These are phyloP conservation scores for Avena eriantha DNA, from an alignment of 176 grass and related monocot species.

Conservation along the genomic window DNA sequence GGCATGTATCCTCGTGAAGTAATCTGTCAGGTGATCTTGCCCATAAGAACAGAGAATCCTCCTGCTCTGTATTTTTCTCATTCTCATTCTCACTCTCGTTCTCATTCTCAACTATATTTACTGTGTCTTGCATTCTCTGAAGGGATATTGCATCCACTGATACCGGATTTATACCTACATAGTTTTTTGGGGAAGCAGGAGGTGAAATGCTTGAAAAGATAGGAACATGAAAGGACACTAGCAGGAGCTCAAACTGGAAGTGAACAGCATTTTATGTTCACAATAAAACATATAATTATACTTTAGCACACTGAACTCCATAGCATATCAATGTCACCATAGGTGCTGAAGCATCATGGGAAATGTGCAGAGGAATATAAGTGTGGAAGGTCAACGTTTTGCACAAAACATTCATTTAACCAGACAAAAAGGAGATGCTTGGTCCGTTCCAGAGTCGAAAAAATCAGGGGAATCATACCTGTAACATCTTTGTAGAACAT, in stretches of 20 bases:
- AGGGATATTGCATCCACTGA: constrained; percentile 53
- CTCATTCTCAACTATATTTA: constrained; percentile 46
- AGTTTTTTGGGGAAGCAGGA: neutral
- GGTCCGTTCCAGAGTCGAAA: neutral
- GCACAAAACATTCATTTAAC: constrained; percentile 7
- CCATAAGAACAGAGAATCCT: constrained; percentile 69
- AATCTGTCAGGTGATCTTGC: constrained; percentile 88
- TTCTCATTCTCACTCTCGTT: constrained; percentile 2
- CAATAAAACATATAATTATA: neutral
- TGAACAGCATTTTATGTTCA: constrained; percentile 10
- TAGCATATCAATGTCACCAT: constrained; percentile 5
- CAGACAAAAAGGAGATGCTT: neutral
- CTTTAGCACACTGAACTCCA: neutral
- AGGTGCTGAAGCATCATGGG: constrained; percentile 19
- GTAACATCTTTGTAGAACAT: constrained; percentile 84
- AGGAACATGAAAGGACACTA: neutral
- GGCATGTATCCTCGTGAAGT: constrained; percentile 87
- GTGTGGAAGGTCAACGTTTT: constrained; percentile 17
- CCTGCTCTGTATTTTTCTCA: constrained; percentile 51
- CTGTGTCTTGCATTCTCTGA: constrained; percentile 44
- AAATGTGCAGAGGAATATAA: constrained; percentile 15
- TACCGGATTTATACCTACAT: constrained; percentile 65
- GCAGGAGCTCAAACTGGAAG: neutral
- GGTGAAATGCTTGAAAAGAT: constrained; percentile 29
- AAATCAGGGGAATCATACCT: constrained; percentile 47